phyloP scores from a whole-genome alignment of 2,329 filamentous ascomycete species.

The Neopestalotiopsis rosae region DNA sequence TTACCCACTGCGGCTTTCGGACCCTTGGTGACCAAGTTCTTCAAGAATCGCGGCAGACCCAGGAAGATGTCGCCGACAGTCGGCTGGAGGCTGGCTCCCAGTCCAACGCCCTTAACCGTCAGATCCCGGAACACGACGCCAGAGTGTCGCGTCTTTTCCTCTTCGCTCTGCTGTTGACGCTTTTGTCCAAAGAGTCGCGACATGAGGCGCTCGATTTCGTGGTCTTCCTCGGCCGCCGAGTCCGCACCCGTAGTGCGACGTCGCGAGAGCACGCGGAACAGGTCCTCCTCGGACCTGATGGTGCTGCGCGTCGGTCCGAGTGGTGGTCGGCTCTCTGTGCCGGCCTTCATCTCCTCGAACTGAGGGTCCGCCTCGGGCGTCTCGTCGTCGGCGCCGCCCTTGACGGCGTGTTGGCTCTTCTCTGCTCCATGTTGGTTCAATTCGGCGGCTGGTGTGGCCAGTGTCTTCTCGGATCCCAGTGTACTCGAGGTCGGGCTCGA shows the following conservation, averaged over 20 bases:
- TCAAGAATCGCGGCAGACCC: conserved; percentile 33
- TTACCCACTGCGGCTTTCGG: conserved; percentile 41
- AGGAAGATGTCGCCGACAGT: conserved; percentile 45
- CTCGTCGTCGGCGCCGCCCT: neutral
- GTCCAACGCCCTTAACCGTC: conserved; percentile 72
- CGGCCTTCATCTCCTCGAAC: conserved; percentile 36
- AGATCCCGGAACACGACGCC: conserved; percentile 74
- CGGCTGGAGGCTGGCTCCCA: conserved; percentile 62
- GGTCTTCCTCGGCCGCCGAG: conserved; percentile 42
- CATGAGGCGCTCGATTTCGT: conserved; percentile 67
- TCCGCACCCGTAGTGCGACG: conserved; percentile 42
- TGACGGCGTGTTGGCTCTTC: neutral
- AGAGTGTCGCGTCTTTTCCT: conserved; percentile 71
- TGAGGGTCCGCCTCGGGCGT: conserved; percentile 24
- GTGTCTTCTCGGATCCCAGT: neutral
- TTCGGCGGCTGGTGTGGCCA: neutral
- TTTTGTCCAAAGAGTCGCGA: conserved; percentile 73
- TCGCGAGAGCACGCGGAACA: conserved; percentile 54
- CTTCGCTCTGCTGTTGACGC: conserved; percentile 68
- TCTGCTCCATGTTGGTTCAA: neutral
- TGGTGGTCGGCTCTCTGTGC: conserved; percentile 24
- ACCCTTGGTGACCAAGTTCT: conserved; percentile 31
- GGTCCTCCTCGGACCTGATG: conserved; percentile 52
- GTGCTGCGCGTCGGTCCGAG: conserved; percentile 31
- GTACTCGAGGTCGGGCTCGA: neutral